phyloP scores from a whole-genome alignment of 2,329 filamentous ascomycete species.

The Colletotrichum eremochloae region DNA sequence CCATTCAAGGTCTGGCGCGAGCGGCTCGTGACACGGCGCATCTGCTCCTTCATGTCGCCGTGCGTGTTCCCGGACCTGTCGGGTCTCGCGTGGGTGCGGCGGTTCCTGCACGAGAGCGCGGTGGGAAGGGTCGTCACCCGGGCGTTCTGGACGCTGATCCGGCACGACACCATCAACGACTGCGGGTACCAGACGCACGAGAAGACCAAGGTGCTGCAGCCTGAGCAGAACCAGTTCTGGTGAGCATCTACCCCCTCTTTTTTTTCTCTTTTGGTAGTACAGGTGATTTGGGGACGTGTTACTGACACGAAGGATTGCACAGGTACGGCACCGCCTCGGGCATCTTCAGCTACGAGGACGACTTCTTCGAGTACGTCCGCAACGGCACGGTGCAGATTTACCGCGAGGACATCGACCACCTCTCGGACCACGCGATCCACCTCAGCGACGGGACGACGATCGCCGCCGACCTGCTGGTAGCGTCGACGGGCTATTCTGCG shows the following conservation, averaged over 20 bases:
- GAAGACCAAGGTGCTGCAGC: constrained; percentile 52
- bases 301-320: background rate
- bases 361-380: constrained; percentile 69
- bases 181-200: constrained; percentile 56
- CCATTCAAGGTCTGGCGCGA: constrained; percentile 65
- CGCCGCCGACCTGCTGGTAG: constrained; percentile 61
- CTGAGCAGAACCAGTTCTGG: constrained; percentile 60
- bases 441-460: constrained; percentile 61
- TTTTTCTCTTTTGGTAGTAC: background rate
- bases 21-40: constrained; percentile 60
- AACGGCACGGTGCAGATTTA: constrained; percentile 67
- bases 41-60: constrained; percentile 59
- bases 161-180: constrained; percentile 45
- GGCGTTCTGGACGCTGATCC: constrained; percentile 65
- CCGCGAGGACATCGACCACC: constrained; percentile 64
- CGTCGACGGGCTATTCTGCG: constrained; percentile 45
- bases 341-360: constrained; percentile 71
- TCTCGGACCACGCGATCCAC: constrained; percentile 60
- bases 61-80: constrained; percentile 45
- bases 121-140: constrained; percentile 52
- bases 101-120: constrained; percentile 44
- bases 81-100: constrained; percentile 44
- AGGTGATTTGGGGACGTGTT: too few relatives aligned
- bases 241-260: constrained; percentile 48
- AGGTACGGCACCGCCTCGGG: constrained; percentile 70